Evolutionary conservation across 2,329 filamentous ascomycete species (phyloP).

Genomic region (Nemania bipapillata): DNA sequence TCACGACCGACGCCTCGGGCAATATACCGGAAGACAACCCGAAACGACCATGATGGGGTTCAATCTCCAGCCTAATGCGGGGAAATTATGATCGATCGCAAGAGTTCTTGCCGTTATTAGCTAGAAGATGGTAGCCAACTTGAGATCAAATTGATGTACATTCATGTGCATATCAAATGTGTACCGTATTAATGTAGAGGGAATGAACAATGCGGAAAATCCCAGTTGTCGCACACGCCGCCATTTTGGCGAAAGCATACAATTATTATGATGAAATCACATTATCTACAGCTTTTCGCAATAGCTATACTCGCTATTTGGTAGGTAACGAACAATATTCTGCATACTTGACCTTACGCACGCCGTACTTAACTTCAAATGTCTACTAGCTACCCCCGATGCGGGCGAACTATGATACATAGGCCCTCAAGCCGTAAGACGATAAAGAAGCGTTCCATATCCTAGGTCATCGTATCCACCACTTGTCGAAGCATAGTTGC

Average conservation of each 20-base stretch:
- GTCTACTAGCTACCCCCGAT: background rate
- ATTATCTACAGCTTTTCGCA: too few species aligned
- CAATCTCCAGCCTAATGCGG: background rate
- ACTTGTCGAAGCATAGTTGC: constrained; percentile 55
- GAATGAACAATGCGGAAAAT: too few species aligned
- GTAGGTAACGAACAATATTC: background rate
- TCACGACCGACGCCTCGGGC: background rate
- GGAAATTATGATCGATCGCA: background rate
- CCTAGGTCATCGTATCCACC: constrained; percentile 57
- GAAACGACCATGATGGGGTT: background rate
- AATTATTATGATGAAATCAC: too few species aligned
- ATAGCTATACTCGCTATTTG: background rate
- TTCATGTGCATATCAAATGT: too few species aligned
- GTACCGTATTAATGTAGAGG: too few species aligned
- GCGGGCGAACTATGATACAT: background rate
- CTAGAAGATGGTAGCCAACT: too few species aligned
- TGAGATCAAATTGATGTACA: too few species aligned
- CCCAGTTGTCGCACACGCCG: too few species aligned
- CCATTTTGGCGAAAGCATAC: too few species aligned
- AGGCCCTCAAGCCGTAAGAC: constrained; percentile 14
- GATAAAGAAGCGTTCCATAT: constrained; percentile 49
- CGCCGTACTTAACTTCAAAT: background rate
- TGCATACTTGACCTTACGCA: background rate
- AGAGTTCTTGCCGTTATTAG: background rate
- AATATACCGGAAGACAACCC: background rate